These are phyloP conservation scores for Daldinia eschscholtzii DNA, from an alignment of 2,329 filamentous ascomycete genomes.

Conservation along the genomic window DNA sequence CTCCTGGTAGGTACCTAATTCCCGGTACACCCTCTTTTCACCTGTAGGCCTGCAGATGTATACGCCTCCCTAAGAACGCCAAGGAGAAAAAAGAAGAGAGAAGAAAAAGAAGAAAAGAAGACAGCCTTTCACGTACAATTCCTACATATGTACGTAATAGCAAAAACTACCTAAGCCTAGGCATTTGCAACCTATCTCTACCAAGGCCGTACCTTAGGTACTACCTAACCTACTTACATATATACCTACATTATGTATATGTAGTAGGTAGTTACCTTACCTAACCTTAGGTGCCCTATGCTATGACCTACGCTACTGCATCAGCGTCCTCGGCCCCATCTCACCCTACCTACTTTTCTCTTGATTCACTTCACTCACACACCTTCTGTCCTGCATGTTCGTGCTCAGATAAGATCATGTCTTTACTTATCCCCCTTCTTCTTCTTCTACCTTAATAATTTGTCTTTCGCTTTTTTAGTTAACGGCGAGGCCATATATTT, in stretches of 20 bases:
- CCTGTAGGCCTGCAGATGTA: conserved; percentile 26
- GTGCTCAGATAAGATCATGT: conserved; percentile 32
- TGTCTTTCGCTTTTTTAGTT: conserved; percentile 5
- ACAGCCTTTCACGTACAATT: not conserved
- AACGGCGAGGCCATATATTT: conserved; percentile 9
- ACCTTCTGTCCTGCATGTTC: not conserved
- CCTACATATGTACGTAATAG: conserved; percentile 31
- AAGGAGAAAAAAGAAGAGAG: conserved; percentile 9
- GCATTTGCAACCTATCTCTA: not conserved
- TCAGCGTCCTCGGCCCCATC: conserved; percentile 34
- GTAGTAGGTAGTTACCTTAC: conserved; percentile 17
- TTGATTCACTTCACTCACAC: conserved; percentile 6
- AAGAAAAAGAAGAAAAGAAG: conserved; percentile 13
- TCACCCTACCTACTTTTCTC: conserved; percentile 24
- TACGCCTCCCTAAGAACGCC: conserved; percentile 17
- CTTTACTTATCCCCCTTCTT: conserved; percentile 11
- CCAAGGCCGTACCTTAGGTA: not conserved
- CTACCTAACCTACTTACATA: too few relatives aligned
- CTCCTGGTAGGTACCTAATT: conserved; percentile 21
- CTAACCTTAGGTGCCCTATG: conserved; percentile 25
- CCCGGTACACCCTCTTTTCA: conserved; percentile 14
- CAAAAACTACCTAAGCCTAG: conserved; percentile 9
- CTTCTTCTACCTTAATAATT: conserved; percentile 12
- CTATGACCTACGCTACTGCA: conserved; percentile 32
- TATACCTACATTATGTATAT: not conserved